Conservation (phyloP, 768 basidiomycete species). For the Rhizopogon vesiculosus region DNA sequence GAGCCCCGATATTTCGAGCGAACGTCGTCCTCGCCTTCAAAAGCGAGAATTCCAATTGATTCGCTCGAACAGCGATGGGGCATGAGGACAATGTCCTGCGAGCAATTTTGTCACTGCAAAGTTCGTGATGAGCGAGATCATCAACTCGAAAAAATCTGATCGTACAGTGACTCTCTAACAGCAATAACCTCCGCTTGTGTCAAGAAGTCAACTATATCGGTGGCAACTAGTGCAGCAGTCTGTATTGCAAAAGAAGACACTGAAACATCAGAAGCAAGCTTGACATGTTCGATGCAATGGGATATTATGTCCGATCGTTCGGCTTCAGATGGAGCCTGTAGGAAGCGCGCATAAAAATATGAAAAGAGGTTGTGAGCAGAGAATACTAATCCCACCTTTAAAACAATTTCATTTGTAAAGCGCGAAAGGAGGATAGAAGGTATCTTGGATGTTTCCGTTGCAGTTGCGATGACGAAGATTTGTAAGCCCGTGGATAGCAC, state of each 20-base stretch:
- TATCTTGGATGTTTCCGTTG: constrained; percentile 59
- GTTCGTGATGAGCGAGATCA: not conserved
- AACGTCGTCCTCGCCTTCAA: constrained; percentile 70
- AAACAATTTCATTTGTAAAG: constrained; percentile 82
- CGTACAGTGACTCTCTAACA: constrained; percentile 10
- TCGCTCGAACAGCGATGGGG: constrained; percentile 18
- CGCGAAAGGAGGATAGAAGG: constrained; percentile 57
- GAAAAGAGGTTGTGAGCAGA: not conserved
- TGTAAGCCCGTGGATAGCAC: constrained; percentile 66
- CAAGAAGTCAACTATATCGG: constrained; percentile 72
- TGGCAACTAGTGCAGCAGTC: constrained; percentile 86
- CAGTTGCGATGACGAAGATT: constrained; percentile 71
- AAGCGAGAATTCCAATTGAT: constrained; percentile 73
- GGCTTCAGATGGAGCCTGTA: constrained; percentile 74
- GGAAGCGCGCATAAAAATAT: not conserved
- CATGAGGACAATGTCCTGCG: not conserved
- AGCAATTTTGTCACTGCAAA: not conserved
- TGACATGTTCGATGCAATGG: constrained; percentile 36
- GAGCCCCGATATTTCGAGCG: constrained; percentile 93
- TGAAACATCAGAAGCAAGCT: constrained; percentile 73
- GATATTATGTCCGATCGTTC: constrained; percentile 55
- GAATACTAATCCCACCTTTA: constrained; percentile 48
- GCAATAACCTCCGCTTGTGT: constrained; percentile 52
- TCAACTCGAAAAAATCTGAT: not conserved
- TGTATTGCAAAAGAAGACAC: constrained; percentile 70